phyloP scores from a whole-genome alignment of 139 green algal species.

The Haematococcus lacustris region DNA sequence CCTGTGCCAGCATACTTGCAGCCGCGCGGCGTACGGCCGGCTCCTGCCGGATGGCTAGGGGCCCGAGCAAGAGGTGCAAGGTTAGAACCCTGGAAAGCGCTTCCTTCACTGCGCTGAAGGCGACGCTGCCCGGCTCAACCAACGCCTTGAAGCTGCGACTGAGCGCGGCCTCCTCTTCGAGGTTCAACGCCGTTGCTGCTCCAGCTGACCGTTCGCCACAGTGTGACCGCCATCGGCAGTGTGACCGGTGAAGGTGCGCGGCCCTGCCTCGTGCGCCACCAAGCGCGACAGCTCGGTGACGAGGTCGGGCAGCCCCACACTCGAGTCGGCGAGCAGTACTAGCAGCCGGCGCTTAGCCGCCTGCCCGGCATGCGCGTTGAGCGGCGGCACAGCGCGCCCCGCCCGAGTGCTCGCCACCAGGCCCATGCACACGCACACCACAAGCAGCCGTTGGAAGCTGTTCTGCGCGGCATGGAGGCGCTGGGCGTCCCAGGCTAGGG shows the following conservation, averaged over 20 bases:
- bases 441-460: conserved; percentile 63
- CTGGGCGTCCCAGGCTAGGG: conserved; percentile 41
- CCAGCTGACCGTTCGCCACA: background rate
- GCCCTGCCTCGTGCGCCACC: background rate
- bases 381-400: background rate
- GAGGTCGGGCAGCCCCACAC: conserved; percentile 51
- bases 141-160: conserved; percentile 15
- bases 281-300: conserved; percentile 39
- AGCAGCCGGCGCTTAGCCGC: conserved; percentile 39
- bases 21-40: no score
- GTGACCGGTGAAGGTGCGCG: background rate
- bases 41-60: no score
- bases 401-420: conserved; percentile 31
- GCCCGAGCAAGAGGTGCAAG: conserved; percentile 9
- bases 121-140: conserved; percentile 13
- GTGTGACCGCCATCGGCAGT: background rate
- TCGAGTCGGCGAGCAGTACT: conserved; percentile 52
- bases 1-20: no score
- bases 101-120: conserved; percentile 34
- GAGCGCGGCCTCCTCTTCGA: conserved; percentile 14
- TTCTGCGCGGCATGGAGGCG: conserved; percentile 64
- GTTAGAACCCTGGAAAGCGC: conserved; percentile 31
- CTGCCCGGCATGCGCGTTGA: background rate
- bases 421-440: conserved; percentile 48
- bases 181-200: conserved; percentile 3